Evolutionary conservation across 768 basidiomycete species (phyloP).

Genomic region (Phlebiopsis gigantea): DNA sequence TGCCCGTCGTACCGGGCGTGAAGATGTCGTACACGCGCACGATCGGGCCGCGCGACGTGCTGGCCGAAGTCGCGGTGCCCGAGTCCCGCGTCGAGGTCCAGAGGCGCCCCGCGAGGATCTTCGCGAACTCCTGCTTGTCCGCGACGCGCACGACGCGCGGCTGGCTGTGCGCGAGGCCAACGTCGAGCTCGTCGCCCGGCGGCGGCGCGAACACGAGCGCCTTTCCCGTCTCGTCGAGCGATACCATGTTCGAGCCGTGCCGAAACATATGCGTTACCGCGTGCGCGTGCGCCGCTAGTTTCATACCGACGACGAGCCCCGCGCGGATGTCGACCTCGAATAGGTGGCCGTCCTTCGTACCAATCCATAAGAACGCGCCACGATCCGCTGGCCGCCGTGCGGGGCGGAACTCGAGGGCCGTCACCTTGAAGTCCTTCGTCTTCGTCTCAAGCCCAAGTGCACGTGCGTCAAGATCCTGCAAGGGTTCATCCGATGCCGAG

Average conservation of each 20-base stretch:
- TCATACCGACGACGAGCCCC: constrained; percentile 51
- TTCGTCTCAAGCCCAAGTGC: constrained; percentile 43
- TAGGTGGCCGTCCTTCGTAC: constrained; percentile 86
- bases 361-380: constrained; percentile 74
- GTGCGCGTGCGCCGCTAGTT: constrained; percentile 57
- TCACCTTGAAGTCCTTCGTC: constrained; percentile 65
- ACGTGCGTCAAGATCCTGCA: constrained; percentile 53
- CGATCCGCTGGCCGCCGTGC: constrained; percentile 38
- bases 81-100: constrained; percentile 69
- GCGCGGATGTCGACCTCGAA: constrained; percentile 74
- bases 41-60: constrained; percentile 53
- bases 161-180: constrained; percentile 37
- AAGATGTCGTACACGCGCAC: constrained; percentile 80
- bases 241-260: constrained; percentile 65
- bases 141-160: constrained; percentile 62
- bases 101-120: constrained; percentile 66
- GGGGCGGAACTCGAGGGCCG: constrained; percentile 74
- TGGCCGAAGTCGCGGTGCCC: constrained; percentile 29
- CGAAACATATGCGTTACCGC: constrained; percentile 72
- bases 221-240: constrained; percentile 85
- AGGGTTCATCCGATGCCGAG: constrained; percentile 38
- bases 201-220: constrained; percentile 64
- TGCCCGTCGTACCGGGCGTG: constrained; percentile 48
- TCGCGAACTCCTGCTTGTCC: constrained; percentile 80
- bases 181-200: constrained; percentile 34